Evolutionary conservation across 177 flowering plant species (phyloP), one percentile per base, ranked within the genome.

Genomic region (Vitis hybrid): DNA sequence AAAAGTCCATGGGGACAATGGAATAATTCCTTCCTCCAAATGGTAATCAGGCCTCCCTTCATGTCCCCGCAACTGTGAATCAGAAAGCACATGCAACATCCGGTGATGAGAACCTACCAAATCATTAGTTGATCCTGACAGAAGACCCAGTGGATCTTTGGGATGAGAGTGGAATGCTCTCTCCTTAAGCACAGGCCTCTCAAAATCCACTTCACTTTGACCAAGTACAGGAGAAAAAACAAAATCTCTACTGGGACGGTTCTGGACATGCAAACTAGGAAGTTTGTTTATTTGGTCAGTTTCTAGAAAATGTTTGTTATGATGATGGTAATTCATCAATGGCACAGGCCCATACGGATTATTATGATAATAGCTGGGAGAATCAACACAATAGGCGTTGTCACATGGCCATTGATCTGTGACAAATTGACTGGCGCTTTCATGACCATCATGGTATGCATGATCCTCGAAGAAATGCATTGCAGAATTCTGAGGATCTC

Each of bases 21-120:
- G 14, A 50, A 45, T 51, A 57, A 48, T 60, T 60, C 33, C 75
- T 57, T 70, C 77, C 60, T 76, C 71, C 14, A 65, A 55, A 15
- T n/a, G 1, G 62, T 29, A n/a, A 11, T 19, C 59, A 9, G 66
- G 56, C 51, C 15, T 62, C 53, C 71, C 63, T 48, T 71, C 73
- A 55, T 33, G 67, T 20, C 39, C 76, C 26, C 68, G 74, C 74
- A 85, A 70, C 51, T 68, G 72, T 18, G 90, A 76, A 64, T 87
- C 90, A 39, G 87, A 78, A 63, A 67, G 71, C 55, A 71, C 80
- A 71, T 84, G 85, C n/a, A 75, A 48, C 59, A 81, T 72, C 55
- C 77, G 77, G 65, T 55, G 68, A 55, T 72, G 66, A 60, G 76
- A 22, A 33, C 51, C 70, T 26, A 16, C 65, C 53, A 62, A 72